phyloP scores from a whole-genome alignment of 108 stramenopile species.

The Cyclotella choctawhatcheeana region DNA sequence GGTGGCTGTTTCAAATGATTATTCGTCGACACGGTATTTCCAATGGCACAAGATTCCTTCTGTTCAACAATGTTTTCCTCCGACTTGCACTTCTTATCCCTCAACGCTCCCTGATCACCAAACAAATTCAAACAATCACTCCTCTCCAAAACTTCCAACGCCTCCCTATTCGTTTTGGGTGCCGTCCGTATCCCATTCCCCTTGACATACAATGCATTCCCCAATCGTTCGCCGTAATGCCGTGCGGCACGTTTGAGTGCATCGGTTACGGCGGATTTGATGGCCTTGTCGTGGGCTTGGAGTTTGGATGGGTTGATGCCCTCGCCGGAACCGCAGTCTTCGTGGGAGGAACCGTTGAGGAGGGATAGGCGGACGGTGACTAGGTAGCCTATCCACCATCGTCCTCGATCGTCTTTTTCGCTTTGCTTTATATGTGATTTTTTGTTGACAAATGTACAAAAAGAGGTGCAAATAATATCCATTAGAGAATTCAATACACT shows the following conservation, averaged over 20 bases:
- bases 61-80: neutral
- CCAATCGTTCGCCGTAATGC: conserved; percentile 54
- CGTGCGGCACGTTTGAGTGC: conserved; percentile 56
- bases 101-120: conserved; percentile 36
- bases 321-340: conserved; percentile 57
- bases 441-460: neutral
- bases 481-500: too few species aligned
- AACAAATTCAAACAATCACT: conserved; percentile 44
- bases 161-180: conserved; percentile 43
- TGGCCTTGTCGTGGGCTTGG: conserved; percentile 53
- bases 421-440: conserved; percentile 2
- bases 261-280: conserved; percentile 56
- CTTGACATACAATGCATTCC: conserved; percentile 57
- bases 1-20: neutral
- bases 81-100: conserved; percentile 8
- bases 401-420: conserved; percentile 48
- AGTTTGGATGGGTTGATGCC: conserved; percentile 47
- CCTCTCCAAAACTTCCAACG: conserved; percentile 36
- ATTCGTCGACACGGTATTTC: neutral
- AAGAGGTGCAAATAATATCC: too few species aligned
- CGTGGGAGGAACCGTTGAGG: conserved; percentile 42
- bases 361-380: conserved; percentile 47
- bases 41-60: neutral
- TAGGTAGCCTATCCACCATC: conserved; percentile 52
- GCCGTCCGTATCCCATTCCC: conserved; percentile 44